These are phyloP conservation scores for Syncephalastrum contaminatum DNA, from an alignment of 371 early-diverging fungal genomes.

Conservation along the genomic window DNA sequence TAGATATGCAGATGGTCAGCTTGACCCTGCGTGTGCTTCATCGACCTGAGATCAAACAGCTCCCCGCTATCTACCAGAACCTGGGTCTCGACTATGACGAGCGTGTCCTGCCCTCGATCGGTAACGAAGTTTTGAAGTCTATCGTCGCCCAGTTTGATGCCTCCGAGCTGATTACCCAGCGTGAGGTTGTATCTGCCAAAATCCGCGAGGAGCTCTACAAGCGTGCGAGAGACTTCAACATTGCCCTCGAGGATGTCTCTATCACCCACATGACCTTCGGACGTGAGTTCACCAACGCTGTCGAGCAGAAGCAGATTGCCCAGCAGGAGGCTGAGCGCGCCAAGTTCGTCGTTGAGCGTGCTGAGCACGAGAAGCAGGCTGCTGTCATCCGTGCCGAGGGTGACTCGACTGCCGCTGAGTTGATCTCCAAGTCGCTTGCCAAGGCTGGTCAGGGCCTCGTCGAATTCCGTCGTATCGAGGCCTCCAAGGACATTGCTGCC, in stretches of 20 bases:
- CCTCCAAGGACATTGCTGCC: conserved; percentile 94
- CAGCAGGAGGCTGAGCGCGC: conserved; percentile 98
- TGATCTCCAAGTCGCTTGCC: conserved; percentile 83
- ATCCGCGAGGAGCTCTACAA: conserved; percentile 94
- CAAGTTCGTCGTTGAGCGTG: conserved; percentile 88
- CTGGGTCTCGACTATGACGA: conserved; percentile 97
- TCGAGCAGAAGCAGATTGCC: conserved; percentile 92
- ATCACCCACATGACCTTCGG: conserved; percentile 98
- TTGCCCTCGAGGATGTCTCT: conserved; percentile 97
- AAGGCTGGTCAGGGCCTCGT: conserved; percentile 91
- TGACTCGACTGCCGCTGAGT: conserved; percentile 90
- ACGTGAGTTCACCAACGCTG: conserved; percentile 93
- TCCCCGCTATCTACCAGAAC: conserved; percentile 87
- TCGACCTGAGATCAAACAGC: conserved; percentile 78
- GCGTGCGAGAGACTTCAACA: conserved; percentile 93
- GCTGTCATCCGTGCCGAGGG: conserved; percentile 98
- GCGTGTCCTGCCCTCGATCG: conserved; percentile 96
- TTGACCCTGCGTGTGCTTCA: conserved; percentile 94
- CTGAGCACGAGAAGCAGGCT: conserved; percentile 97
- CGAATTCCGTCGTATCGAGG: conserved; percentile 97
- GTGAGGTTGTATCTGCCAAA: conserved; percentile 92
- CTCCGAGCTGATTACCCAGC: conserved; percentile 96
- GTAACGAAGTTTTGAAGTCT: conserved; percentile 98
- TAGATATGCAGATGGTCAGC: conserved; percentile 89
- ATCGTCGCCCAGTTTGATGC: conserved; percentile 99